These are phyloP conservation scores for Boletus insuetus DNA, from an alignment of 768 basidiomycete genomes.

Conservation along the genomic window DNA sequence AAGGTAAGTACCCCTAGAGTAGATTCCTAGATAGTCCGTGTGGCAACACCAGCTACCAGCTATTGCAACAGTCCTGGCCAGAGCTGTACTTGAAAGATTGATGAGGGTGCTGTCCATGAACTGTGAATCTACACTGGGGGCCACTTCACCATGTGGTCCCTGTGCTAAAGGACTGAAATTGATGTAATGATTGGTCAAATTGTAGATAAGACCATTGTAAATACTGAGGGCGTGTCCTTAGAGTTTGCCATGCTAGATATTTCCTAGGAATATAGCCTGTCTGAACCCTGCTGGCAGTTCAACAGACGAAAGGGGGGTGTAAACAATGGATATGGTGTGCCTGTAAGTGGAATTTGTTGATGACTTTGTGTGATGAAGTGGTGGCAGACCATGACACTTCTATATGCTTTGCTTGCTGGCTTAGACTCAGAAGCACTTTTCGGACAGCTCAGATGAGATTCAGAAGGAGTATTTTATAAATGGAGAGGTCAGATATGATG, in stretches of 20 bases:
- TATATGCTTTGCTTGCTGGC: slow-evolving; percentile 3
- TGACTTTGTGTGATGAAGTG: too few species aligned
- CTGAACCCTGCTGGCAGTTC: too few species aligned
- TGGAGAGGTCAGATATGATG: slow-evolving; percentile 20
- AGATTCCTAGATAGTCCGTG: too few species aligned
- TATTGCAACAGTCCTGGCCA: slow-evolving; percentile 77
- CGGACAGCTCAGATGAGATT: slow-evolving; percentile 24
- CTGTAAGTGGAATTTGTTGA: too few species aligned
- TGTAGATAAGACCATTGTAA: slow-evolving; percentile 83
- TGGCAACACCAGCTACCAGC: too few species aligned
- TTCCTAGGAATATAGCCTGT: too few species aligned
- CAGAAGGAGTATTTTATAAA: slow-evolving; percentile 25
- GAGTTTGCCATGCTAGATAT: too few species aligned
- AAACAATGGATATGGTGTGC: too few species aligned
- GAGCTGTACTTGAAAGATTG: slow-evolving; percentile 70
- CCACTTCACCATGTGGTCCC: slow-evolving; percentile 48
- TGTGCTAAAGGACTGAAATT: slow-evolving; percentile 57
- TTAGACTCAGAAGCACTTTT: slow-evolving; percentile 16
- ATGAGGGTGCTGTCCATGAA: slow-evolving; percentile 74
- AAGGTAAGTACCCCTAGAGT: too few species aligned
- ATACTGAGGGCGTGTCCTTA: slow-evolving; percentile 67
- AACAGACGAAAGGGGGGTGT: too few species aligned
- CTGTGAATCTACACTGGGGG: slow-evolving; percentile 42
- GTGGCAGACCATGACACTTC: slow-evolving; percentile 18
- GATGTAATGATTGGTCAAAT: slow-evolving; percentile 80